Evolutionary conservation across 2,329 filamentous ascomycete species (phyloP), one percentile per base, ranked within the genome.

Genomic region (Tolypocladium capitatum): DNA sequence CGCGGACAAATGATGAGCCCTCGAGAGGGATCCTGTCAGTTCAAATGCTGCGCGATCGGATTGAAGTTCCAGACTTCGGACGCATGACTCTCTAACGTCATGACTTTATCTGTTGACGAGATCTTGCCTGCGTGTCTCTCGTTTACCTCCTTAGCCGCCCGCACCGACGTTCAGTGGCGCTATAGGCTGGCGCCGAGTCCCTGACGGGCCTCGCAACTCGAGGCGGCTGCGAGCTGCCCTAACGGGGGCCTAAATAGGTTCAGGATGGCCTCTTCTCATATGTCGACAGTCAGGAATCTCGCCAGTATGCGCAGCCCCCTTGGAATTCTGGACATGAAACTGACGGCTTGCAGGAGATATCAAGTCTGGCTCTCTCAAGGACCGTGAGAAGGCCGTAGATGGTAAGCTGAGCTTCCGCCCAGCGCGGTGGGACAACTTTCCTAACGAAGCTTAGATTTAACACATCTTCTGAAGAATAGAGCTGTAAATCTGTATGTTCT

Each of bases 311-410:
- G 3, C 16, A 14, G 3, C 35, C 14, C 20, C 16, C 10, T 20
- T 1, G 3, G 14, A 13, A 18, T 16, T 4, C 4, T 27, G 20
- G 21, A n/a, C 9, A 18, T 14, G 30, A 27, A 34, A 40, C 53
- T 58, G 28, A 56, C 48, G 13, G 18, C 27, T 33, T 31, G 20
- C 49, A 70, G 66, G 55, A 21, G 58, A 63, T 42, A 59, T 67
- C 42, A 65, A 62, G 45, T 60, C 59, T 18, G 61, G 60, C 8
- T 58, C 59, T 28, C 24, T 65, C 38, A 70, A 63, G 52, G 61
- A 67, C 41, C 64, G 68, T 30, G 63, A 66, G 28, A 61, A 63
- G 32, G 68, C 67, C 11, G 52, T 72, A 1, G 67, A 70, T 52
- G 67, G 68, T 71, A 55, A 46, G 60, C 43, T 35, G 35, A 31